These are phyloP conservation scores for Pulveroboletus sp. DNA, from an alignment of 768 basidiomycete species.

Conservation along the genomic window DNA sequence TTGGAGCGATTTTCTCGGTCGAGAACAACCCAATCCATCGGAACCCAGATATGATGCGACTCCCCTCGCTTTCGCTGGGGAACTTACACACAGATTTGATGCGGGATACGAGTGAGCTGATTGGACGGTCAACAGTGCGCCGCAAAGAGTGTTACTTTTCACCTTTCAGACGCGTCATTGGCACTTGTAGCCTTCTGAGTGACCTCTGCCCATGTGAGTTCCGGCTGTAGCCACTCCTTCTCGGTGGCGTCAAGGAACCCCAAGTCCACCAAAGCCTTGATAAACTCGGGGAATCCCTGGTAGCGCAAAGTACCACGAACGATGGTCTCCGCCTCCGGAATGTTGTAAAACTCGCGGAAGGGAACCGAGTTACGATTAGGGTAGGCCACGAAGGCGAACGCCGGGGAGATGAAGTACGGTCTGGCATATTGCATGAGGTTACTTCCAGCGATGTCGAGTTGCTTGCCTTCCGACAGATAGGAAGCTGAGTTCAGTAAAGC, in stretches of 20 bases:
- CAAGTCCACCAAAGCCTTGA: conserved; percentile 78
- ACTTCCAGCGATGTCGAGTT: conserved; percentile 62
- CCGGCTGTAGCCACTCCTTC: conserved; percentile 74
- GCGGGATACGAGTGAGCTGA: conserved; percentile 66
- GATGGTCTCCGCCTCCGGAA: conserved; percentile 90
- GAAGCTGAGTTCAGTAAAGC: conserved; percentile 89
- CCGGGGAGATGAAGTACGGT: conserved; percentile 93
- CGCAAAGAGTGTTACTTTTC: conserved; percentile 1
- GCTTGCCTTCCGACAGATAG: conserved; percentile 63
- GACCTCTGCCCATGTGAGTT: conserved; percentile 79
- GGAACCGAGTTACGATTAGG: conserved; percentile 93
- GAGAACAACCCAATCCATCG: conserved; percentile 95
- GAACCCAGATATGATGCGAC: conserved; percentile 82
- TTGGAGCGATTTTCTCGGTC: conserved; percentile 50
- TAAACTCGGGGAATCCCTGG: conserved; percentile 95
- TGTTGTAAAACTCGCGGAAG: conserved; percentile 87
- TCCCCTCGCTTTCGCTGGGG: conserved; percentile 63
- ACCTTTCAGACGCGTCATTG: conserved; percentile 66
- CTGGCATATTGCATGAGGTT: conserved; percentile 89
- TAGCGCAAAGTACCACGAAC: conserved; percentile 92
- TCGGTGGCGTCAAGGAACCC: conserved; percentile 77
- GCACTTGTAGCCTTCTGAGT: conserved; percentile 72
- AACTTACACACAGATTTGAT: conserved; percentile 69
- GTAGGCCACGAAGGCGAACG: conserved; percentile 94
- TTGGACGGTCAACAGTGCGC: background rate